phyloP scores from a whole-genome alignment of 2,329 filamentous ascomycete genomes.

The Alternaria burnsii region DNA sequence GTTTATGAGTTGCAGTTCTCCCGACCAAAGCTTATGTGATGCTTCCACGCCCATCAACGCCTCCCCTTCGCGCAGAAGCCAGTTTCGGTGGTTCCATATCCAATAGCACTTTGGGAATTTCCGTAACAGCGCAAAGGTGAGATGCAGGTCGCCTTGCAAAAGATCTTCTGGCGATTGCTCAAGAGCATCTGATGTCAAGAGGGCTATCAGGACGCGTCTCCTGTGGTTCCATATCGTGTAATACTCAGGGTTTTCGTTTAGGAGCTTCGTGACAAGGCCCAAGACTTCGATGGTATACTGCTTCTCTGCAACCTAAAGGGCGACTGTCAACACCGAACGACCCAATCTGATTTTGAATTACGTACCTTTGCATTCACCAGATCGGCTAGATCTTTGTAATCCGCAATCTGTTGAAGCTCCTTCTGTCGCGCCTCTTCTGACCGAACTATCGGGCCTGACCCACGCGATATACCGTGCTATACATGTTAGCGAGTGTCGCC shows the following conservation, averaged over 20 bases:
- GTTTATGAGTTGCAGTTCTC: conserved; percentile 80
- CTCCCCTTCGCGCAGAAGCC: conserved; percentile 79
- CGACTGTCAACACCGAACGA: background rate
- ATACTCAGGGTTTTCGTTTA: conserved; percentile 83
- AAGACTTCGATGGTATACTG: conserved; percentile 67
- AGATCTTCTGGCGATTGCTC: conserved; percentile 56
- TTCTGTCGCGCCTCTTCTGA: conserved; percentile 75
- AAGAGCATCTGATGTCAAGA: conserved; percentile 55
- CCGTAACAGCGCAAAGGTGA: conserved; percentile 83
- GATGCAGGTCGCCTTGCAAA: conserved; percentile 77
- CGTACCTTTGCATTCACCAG: conserved; percentile 71
- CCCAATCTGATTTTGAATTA: background rate
- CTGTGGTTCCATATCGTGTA: conserved; percentile 93
- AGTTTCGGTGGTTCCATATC: conserved; percentile 97
- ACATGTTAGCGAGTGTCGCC: conserved; percentile 22
- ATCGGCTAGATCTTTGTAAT: conserved; percentile 76
- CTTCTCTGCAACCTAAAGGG: conserved; percentile 52
- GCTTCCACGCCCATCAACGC: conserved; percentile 64
- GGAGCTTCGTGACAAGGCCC: conserved; percentile 73
- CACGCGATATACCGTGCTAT: conserved; percentile 85
- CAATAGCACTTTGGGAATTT: conserved; percentile 97
- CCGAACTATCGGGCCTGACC: conserved; percentile 59
- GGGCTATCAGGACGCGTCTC: conserved; percentile 72
- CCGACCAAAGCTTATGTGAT: conserved; percentile 77
- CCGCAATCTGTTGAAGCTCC: conserved; percentile 77